phyloP scores from a whole-genome alignment of 2,329 filamentous ascomycete species.

The Diaporthe australafricana region DNA sequence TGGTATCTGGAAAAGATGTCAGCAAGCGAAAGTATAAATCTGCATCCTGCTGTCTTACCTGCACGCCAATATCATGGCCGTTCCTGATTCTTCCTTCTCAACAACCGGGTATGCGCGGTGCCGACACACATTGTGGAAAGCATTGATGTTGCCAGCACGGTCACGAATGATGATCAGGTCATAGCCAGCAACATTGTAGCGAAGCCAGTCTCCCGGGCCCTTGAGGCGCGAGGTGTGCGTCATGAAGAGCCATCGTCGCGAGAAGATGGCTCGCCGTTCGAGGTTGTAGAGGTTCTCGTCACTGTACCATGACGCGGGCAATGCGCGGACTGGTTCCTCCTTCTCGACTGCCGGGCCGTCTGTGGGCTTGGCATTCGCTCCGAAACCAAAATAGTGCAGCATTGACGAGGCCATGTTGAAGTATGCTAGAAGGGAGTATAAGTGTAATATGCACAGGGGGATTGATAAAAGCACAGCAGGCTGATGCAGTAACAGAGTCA shows the following conservation, averaged over 20 bases:
- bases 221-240: conserved; percentile 49
- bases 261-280: conserved; percentile 57
- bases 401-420: conserved; percentile 25
- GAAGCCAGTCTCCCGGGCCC: conserved; percentile 51
- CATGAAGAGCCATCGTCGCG: conserved; percentile 51
- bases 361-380: background rate
- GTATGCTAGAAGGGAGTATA: background rate
- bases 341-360: conserved; percentile 42
- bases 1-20: background rate
- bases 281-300: conserved; percentile 55
- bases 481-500: background rate
- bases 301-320: conserved; percentile 57
- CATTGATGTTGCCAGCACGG: conserved; percentile 47
- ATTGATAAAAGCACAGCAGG: background rate
- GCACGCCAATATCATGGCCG: conserved; percentile 53
- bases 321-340: conserved; percentile 1
- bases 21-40: background rate
- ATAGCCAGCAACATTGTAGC: conserved; percentile 48
- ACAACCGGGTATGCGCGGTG: conserved; percentile 56
- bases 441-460: background rate
- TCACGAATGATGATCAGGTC: conserved; percentile 53
- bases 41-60: conserved; percentile 50
- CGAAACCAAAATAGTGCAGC: conserved; percentile 31
- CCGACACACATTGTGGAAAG: conserved; percentile 57
- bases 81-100: conserved; percentile 51